Conservation (phyloP, 2,329 filamentous ascomycete species). For the Aureobasidium sp. region DNA sequence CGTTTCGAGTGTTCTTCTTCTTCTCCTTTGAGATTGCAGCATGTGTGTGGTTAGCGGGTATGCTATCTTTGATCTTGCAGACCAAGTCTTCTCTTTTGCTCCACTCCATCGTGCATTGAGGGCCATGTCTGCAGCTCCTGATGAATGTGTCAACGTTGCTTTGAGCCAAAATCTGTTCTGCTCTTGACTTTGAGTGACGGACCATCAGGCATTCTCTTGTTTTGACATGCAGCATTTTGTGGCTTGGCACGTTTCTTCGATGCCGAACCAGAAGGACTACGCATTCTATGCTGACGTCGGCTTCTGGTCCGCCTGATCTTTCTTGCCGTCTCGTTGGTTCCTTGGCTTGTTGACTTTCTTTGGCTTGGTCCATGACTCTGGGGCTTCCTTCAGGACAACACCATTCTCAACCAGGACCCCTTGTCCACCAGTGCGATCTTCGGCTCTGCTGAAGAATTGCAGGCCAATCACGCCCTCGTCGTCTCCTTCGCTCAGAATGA, state of each 20-base stretch:
- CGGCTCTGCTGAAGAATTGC: conserved; percentile 64
- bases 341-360: conserved; percentile 26
- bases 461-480: conserved; percentile 55
- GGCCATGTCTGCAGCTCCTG: too few species aligned
- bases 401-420: conserved; percentile 66
- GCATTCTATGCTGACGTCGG: conserved; percentile 17
- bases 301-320: neutral
- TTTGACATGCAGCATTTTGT: conserved; percentile 80
- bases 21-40: too few species aligned
- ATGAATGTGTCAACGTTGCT: too few species aligned
- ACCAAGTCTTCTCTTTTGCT: too few species aligned
- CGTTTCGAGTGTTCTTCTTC: too few species aligned
- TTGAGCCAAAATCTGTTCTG: neutral
- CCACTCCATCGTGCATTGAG: too few species aligned
- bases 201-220: conserved; percentile 23
- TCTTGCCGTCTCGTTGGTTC: neutral
- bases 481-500: conserved; percentile 40
- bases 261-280: conserved; percentile 53
- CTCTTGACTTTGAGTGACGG: neutral
- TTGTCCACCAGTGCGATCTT: conserved; percentile 50
- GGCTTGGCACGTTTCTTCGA: conserved; percentile 81
- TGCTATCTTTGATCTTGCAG: too few species aligned
- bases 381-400: conserved; percentile 57
- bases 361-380: conserved; percentile 42
- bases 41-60: too few species aligned